Evolutionary conservation across 2,329 filamentous ascomycete species (phyloP).

Genomic region (Monosporascus cannonballus): DNA sequence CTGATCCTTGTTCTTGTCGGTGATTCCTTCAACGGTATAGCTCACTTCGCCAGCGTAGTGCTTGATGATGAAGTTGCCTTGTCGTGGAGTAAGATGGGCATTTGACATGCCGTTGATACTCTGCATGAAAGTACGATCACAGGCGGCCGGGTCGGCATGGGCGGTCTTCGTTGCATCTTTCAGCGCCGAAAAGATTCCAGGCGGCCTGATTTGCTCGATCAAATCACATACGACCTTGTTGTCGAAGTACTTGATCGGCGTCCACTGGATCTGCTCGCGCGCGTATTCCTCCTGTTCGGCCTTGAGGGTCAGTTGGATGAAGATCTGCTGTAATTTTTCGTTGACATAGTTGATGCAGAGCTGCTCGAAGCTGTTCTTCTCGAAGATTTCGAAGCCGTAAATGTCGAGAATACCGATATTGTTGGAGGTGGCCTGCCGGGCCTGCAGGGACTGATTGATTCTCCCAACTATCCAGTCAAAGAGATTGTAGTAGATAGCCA

Average conservation of each 20-base stretch:
- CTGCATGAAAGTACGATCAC: slow-evolving; percentile 93
- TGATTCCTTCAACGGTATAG: slow-evolving; percentile 94
- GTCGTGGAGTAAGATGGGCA: slow-evolving; percentile 82
- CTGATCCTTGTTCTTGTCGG: slow-evolving; percentile 99
- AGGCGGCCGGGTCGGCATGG: slow-evolving; percentile 88
- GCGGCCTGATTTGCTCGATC: slow-evolving; percentile 86
- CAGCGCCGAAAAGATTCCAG: slow-evolving; percentile 88
- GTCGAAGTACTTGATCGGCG: slow-evolving; percentile 98
- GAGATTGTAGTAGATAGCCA: slow-evolving; percentile 94
- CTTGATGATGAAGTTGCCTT: slow-evolving; percentile 97
- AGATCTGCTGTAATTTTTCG: slow-evolving; percentile 98
- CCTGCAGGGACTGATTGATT: slow-evolving; percentile 81
- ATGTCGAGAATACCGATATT: slow-evolving; percentile 97
- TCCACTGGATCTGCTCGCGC: slow-evolving; percentile 95
- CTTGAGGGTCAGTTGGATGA: slow-evolving; percentile 94
- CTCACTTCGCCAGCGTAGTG: slow-evolving; percentile 97
- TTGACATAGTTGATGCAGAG: slow-evolving; percentile 99
- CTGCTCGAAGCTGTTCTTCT: slow-evolving; percentile 98
- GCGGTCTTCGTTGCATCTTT: slow-evolving; percentile 99
- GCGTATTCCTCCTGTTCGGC: slow-evolving; percentile 97
- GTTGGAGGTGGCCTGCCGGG: slow-evolving; percentile 68
- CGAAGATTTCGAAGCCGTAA: slow-evolving; percentile 98
- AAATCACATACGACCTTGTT: slow-evolving; percentile 98
- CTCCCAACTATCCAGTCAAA: slow-evolving; percentile 98
- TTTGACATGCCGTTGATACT: slow-evolving; percentile 87